Conservation (phyloP, 768 basidiomycete genomes). For the Termitomyces sp. region DNA sequence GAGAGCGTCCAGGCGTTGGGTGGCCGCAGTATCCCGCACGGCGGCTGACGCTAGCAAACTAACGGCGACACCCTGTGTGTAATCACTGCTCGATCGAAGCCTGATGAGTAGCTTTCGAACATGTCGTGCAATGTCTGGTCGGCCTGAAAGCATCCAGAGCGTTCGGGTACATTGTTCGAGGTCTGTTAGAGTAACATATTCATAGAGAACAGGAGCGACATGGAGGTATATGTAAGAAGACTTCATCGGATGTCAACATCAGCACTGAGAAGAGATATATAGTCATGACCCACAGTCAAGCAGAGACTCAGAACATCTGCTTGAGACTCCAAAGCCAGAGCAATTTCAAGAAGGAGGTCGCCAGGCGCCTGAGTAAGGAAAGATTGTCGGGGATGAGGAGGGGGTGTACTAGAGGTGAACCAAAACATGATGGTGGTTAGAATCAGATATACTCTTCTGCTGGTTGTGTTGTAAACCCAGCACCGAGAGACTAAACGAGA, state of each 20-base stretch:
- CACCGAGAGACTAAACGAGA: not conserved
- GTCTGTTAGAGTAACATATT: conserved; percentile 46
- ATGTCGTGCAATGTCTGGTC: conserved; percentile 59
- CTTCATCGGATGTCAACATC: conserved; percentile 24
- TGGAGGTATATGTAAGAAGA: conserved; percentile 46
- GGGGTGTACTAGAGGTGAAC: not conserved
- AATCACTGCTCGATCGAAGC: conserved; percentile 25
- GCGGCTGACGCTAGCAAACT: conserved; percentile 43
- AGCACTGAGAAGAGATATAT: not conserved
- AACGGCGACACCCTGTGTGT: conserved; percentile 19
- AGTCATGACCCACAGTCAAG: conserved; percentile 43
- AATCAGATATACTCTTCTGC: not conserved
- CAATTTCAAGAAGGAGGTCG: conserved; percentile 66
- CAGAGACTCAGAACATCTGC: conserved; percentile 54
- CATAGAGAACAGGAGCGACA: conserved; percentile 56
- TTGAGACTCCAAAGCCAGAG: conserved; percentile 43
- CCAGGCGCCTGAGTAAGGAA: conserved; percentile 30
- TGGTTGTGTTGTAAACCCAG: not conserved
- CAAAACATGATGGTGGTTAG: conserved; percentile 9
- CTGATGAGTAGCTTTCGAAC: conserved; percentile 52
- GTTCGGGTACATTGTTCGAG: conserved; percentile 57
- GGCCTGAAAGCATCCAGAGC: conserved; percentile 53
- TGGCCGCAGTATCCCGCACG: conserved; percentile 42
- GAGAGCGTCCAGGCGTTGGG: conserved; percentile 54
- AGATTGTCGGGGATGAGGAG: not conserved